Percentiles rank a stretch among this genome's conserved stretches.
These are phyloP conservation scores for Albizia julibrissin DNA, from an alignment of 306 rosid species.

Conservation along the genomic window DNA sequence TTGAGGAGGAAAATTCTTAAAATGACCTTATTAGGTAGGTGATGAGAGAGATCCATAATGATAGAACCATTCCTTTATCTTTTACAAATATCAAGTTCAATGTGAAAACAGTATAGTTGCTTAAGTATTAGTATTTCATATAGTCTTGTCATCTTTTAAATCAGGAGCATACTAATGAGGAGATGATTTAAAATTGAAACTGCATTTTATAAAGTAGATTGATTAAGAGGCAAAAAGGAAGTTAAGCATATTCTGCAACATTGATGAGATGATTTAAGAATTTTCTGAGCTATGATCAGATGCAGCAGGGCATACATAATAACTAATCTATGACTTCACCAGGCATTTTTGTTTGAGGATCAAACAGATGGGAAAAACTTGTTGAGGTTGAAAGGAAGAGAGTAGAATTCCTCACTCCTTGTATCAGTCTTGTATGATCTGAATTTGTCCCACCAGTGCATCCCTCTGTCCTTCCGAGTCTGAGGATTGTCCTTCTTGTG, in stretches of 20 bases:
- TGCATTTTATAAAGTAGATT: neutral
- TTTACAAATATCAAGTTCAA: neutral
- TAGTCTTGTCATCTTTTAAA: neutral
- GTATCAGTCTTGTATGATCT: slow-evolving; percentile 75
- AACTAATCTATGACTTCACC: neutral
- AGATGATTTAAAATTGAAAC: neutral
- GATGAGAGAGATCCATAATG: no score
- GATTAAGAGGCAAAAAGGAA: neutral
- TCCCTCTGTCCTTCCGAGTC: slow-evolving; percentile 73
- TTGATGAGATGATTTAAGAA: slow-evolving; percentile 21
- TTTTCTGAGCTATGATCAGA: neutral
- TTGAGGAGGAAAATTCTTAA: neutral
- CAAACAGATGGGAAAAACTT: slow-evolving; percentile 93
- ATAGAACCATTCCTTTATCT: no score
- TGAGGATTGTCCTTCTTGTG: slow-evolving; percentile 67
- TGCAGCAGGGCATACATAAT: neutral
- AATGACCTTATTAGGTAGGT: neutral
- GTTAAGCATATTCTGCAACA: slow-evolving; percentile 1
- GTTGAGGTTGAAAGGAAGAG: slow-evolving; percentile 89
- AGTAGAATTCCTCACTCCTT: slow-evolving; percentile 86
- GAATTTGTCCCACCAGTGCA: slow-evolving; percentile 92
- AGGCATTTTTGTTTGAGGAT: slow-evolving; percentile 11
- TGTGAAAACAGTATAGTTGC: neutral
- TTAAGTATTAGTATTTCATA: neutral
- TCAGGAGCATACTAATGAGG: neutral